Conservation (phyloP, 1,284 basidiomycete species). For the Ganoderma meredithae region DNA sequence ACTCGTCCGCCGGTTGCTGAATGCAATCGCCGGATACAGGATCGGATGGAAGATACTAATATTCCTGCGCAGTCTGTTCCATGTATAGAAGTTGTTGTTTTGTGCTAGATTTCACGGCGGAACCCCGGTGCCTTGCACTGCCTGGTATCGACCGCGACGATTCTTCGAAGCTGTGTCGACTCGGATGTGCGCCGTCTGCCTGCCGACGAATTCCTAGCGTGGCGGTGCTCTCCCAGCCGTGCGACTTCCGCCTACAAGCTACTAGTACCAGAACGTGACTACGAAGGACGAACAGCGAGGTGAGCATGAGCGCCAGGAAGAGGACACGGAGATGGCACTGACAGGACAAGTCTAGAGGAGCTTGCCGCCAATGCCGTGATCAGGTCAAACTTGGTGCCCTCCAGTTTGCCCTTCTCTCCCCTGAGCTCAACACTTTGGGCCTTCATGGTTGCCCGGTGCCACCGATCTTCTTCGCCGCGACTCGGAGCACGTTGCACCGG, state of each 20-base stretch:
- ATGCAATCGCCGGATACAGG: neutral
- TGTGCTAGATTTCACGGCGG: no score
- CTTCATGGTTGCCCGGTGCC: slow-evolving; percentile 59
- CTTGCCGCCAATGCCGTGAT: no score
- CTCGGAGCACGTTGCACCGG: slow-evolving; percentile 55
- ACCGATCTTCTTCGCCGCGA: slow-evolving; percentile 62
- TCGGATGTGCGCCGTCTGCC: no score
- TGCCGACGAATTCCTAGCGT: no score
- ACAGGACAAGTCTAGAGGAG: no score
- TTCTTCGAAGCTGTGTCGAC: no score
- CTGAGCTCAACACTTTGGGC: slow-evolving; percentile 61
- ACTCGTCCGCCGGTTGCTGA: neutral
- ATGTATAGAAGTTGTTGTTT: neutral
- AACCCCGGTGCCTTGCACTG: no score
- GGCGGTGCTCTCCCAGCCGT: neutral
- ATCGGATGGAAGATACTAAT: slow-evolving; percentile 4
- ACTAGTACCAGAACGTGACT: no score
- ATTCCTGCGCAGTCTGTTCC: slow-evolving; percentile 5
- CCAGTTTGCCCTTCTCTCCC: slow-evolving; percentile 53
- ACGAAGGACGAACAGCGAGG: no score
- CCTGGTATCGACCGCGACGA: no score
- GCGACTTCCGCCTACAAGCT: neutral
- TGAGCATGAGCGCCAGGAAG: no score
- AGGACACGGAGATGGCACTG: no score
- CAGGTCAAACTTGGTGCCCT: slow-evolving; percentile 65